Evolutionary conservation across 352 stramenopile genomes (phyloP), one percentile per base, ranked within the genome.

Genomic region (Elongisporangium anandrum): DNA sequence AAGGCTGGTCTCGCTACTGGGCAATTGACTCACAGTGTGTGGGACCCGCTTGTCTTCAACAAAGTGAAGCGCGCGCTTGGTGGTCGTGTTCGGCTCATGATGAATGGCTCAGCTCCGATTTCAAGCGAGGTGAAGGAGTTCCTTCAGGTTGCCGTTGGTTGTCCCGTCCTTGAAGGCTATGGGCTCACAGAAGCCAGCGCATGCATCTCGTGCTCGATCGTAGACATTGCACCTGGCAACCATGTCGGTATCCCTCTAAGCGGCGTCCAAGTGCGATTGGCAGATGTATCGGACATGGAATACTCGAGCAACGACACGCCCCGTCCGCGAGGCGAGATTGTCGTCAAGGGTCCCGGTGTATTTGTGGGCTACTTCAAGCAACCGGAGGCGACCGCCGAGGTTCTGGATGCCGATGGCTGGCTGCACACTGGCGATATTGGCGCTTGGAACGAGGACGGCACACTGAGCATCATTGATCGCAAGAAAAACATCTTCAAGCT

Each of bases 361-460:
- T 93, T 95, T 55, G 65, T 74, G 51, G 95, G 95, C 1, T 99
- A 99, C 77, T 98, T 97, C 81, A 98, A 98, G 59, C 89, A 98
- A 62, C 73, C 80, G 0, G 87, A 97, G 63, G 89, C 93, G 26
- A 99, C 96, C 0, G 71, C 72, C 8, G 88, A 98, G 63, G 86
- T 81, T 2, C 81, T 99, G 20, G 89, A 97, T 56, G 75, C 70
- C 8, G 91, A 94, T n/a, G 96, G 95, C 16, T 99, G 90, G 87
- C 97, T 99, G 59, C 91, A 98, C 71, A 99, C 96, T 3, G 97
- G 97, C 20, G 97, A 99, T 75, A 97, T 99, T 52, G 97, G 92
- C 50, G 75, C 80, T 19, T 97, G 98, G 75, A 98, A 98, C 66
- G 66, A 80, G 1, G 79, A 98, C 69, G 91, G 92, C 50, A 95